Conservation (phyloP, 257 asterid species). For the Forsythia viridissima region DNA sequence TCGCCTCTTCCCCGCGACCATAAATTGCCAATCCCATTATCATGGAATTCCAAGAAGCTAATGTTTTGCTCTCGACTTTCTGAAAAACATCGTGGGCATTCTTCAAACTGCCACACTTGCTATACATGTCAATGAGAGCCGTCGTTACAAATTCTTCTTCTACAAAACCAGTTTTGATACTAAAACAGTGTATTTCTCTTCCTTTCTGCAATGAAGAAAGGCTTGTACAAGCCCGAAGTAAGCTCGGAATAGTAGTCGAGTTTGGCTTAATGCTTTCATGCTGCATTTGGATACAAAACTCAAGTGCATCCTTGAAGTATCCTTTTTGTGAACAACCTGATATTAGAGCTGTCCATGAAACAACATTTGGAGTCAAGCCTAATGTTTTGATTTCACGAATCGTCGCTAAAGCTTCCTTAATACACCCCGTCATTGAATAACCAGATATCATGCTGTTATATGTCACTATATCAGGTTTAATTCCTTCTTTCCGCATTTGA, state of each 20-base stretch:
- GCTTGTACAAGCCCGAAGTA: constrained; percentile 51
- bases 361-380: constrained; percentile 51
- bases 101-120: constrained; percentile 55
- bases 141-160: constrained; percentile 50
- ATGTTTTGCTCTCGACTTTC: constrained; percentile 32
- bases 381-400: constrained; percentile 41
- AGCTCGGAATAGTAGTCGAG: constrained; percentile 52
- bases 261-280: constrained; percentile 48
- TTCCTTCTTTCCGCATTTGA: constrained; percentile 49
- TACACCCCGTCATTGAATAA: constrained; percentile 40
- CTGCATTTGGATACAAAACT: constrained; percentile 50
- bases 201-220: constrained; percentile 53
- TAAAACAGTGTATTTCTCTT: constrained; percentile 48
- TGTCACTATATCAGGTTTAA: constrained; percentile 53
- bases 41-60: constrained; percentile 65
- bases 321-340: constrained; percentile 62
- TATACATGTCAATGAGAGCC: constrained; percentile 61
- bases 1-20: constrained; percentile 43
- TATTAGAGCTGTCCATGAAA: constrained; percentile 69
- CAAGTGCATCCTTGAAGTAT: constrained; percentile 37
- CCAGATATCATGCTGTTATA: constrained; percentile 64
- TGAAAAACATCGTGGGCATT: constrained; percentile 45
- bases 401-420: constrained; percentile 48
- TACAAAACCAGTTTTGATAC: constrained; percentile 33
- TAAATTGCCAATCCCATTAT: constrained; percentile 53